A percentile compares a stretch with the other conserved stretches of the same genome.
Conservation (phyloP, 1,139 yeast genomes). For the Schizosaccharomyces versatilis region DNA sequence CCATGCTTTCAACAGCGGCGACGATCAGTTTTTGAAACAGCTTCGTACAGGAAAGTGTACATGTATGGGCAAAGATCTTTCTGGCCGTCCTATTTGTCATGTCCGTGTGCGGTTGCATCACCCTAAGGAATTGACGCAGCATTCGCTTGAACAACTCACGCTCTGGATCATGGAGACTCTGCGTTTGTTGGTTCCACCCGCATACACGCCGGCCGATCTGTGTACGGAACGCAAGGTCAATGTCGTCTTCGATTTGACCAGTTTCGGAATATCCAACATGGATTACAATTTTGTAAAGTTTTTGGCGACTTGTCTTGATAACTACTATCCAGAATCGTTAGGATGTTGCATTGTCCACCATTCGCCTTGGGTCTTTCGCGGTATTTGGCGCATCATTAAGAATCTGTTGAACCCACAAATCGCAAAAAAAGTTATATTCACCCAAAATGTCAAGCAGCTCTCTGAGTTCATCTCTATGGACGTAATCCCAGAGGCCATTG, state of each 20-base stretch:
- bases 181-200: slow-evolving; percentile 39
- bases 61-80: slow-evolving; percentile 40
- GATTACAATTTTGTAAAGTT: slow-evolving; percentile 66
- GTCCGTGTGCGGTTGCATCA: slow-evolving; percentile 55
- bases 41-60: slow-evolving; percentile 33
- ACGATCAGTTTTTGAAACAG: slow-evolving; percentile 25
- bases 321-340: slow-evolving; percentile 68
- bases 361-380: slow-evolving; percentile 77
- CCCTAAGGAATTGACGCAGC: slow-evolving; percentile 45
- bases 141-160: slow-evolving; percentile 46
- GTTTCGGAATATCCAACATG: slow-evolving; percentile 40
- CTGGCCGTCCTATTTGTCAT: slow-evolving; percentile 46
- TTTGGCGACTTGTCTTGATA: slow-evolving; percentile 56
- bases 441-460: slow-evolving; percentile 40
- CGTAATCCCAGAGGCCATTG: slow-evolving; percentile 38
- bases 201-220: slow-evolving; percentile 26
- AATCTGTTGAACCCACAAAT: slow-evolving; percentile 80
- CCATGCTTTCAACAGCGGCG: slow-evolving; percentile 19
- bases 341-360: slow-evolving; percentile 58
- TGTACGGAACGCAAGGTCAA: slow-evolving; percentile 47
- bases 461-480: slow-evolving; percentile 31
- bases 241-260: slow-evolving; percentile 45
- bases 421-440: slow-evolving; percentile 57
- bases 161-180: slow-evolving; percentile 47
- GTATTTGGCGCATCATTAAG: slow-evolving; percentile 67